These are phyloP conservation scores for Chlamydomonas incerta DNA, from an alignment of 139 green algal species.

Conservation along the genomic window DNA sequence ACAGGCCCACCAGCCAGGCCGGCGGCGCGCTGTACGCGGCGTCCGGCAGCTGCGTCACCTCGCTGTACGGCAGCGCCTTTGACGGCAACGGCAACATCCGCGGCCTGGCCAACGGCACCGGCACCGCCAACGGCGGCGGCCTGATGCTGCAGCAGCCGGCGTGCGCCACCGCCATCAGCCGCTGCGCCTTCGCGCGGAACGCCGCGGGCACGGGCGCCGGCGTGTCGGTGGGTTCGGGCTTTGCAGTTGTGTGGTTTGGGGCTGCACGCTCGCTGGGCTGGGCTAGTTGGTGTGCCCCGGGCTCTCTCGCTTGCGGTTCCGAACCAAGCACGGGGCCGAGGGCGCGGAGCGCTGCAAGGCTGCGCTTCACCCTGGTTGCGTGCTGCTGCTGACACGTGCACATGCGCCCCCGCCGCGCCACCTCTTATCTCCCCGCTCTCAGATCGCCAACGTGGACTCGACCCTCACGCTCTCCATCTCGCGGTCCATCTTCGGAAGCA, in stretches of 20 bases:
- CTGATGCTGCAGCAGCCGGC: neutral
- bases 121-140: neutral
- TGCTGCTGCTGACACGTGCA: too few relatives aligned
- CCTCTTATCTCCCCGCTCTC: too few relatives aligned
- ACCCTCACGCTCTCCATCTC: neutral
- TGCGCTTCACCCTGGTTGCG: too few relatives aligned
- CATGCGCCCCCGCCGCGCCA: too few relatives aligned
- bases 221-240: neutral
- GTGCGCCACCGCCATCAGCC: neutral
- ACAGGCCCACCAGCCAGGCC: neutral
- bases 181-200: constrained; percentile 5
- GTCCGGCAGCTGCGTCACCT: neutral
- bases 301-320: too few relatives aligned
- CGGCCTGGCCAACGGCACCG: neutral
- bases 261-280: too few relatives aligned
- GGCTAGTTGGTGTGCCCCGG: too few relatives aligned
- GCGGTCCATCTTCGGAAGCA: neutral
- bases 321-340: too few relatives aligned
- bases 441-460: neutral
- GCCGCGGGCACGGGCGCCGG: neutral
- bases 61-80: neutral
- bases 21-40: constrained; percentile 3
- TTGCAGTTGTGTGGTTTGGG: too few relatives aligned
- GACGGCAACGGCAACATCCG: neutral
- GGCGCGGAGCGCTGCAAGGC: too few relatives aligned